phyloP scores from a whole-genome alignment of 768 basidiomycete genomes.

The Lentinus brumalis region DNA sequence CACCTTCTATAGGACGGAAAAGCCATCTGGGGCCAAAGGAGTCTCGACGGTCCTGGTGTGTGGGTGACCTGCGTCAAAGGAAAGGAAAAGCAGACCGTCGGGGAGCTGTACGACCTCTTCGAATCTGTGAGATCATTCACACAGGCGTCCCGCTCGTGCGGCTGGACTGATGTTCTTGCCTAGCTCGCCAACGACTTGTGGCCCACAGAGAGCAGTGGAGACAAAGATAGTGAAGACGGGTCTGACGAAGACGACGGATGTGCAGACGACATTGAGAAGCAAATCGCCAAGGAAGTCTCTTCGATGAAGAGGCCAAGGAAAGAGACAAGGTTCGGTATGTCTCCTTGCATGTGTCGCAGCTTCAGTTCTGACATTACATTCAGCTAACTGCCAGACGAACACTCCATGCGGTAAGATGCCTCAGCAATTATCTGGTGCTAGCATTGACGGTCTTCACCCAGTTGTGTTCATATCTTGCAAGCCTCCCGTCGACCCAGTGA shows the following conservation, averaged over 20 bases:
- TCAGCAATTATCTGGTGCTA: neutral
- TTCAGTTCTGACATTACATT: neutral
- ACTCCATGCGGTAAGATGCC: constrained; percentile 68
- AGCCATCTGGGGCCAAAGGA: constrained; percentile 62
- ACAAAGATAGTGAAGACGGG: constrained; percentile 6
- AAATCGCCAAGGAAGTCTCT: constrained; percentile 71
- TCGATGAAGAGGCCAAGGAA: constrained; percentile 66
- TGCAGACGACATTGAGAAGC: constrained; percentile 58
- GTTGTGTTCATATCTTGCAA: constrained; percentile 83
- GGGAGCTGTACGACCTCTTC: constrained; percentile 78
- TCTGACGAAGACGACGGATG: constrained; percentile 37
- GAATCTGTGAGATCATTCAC: constrained; percentile 58
- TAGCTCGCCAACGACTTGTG: constrained; percentile 75
- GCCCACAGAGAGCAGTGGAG: constrained; percentile 44
- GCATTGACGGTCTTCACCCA: constrained; percentile 28
- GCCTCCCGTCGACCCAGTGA: constrained; percentile 75
- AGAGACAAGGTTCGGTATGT: constrained; percentile 67
- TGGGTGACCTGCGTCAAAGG: constrained; percentile 88
- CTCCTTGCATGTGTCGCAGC: neutral
- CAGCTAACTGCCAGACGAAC: constrained; percentile 78
- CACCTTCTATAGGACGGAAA: constrained; percentile 63
- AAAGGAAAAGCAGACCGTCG: constrained; percentile 76
- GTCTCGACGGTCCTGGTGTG: constrained; percentile 78
- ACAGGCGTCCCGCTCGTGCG: neutral
- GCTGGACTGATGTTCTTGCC: neutral